Evolutionary conservation across 2,329 filamentous ascomycete species (phyloP).

Genomic region (Cyphellophora europaea): DNA sequence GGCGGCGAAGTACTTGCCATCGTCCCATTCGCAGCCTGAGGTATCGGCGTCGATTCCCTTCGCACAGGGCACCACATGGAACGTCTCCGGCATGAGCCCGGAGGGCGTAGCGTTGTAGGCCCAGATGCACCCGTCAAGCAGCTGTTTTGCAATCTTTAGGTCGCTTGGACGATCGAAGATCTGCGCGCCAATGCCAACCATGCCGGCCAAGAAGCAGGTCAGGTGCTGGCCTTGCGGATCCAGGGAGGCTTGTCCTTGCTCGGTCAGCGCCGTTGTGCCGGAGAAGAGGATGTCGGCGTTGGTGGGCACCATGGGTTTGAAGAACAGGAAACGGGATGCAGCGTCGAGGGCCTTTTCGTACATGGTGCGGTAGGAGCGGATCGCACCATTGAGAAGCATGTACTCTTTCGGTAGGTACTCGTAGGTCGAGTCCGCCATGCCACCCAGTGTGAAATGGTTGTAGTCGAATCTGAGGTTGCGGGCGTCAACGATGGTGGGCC

Average conservation of each 20-base stretch:
- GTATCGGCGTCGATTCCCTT: constrained; percentile 15
- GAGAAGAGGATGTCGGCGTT: constrained; percentile 39
- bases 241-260: constrained; percentile 14
- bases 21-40: constrained; percentile 31
- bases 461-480: constrained; percentile 33
- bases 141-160: constrained; percentile 44
- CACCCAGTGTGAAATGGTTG: constrained; percentile 42
- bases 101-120: constrained; percentile 47
- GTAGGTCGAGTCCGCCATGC: constrained; percentile 47
- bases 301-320: constrained; percentile 57
- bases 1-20: constrained; percentile 23
- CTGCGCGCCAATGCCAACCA: constrained; percentile 57
- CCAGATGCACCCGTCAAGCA: constrained; percentile 56
- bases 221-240: constrained; percentile 44
- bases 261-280: constrained; percentile 24
- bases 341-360: constrained; percentile 60
- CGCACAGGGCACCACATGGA: constrained; percentile 37
- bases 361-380: constrained; percentile 15
- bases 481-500: constrained; percentile 47
- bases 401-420: constrained; percentile 46
- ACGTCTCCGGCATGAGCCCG: constrained; percentile 53
- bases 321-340: constrained; percentile 62
- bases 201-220: constrained; percentile 63
- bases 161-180: constrained; percentile 47
- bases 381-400: constrained; percentile 15